Evolutionary conservation across 352 stramenopile genomes (phyloP).

Genomic region (Halophytophthora polymorphica): DNA sequence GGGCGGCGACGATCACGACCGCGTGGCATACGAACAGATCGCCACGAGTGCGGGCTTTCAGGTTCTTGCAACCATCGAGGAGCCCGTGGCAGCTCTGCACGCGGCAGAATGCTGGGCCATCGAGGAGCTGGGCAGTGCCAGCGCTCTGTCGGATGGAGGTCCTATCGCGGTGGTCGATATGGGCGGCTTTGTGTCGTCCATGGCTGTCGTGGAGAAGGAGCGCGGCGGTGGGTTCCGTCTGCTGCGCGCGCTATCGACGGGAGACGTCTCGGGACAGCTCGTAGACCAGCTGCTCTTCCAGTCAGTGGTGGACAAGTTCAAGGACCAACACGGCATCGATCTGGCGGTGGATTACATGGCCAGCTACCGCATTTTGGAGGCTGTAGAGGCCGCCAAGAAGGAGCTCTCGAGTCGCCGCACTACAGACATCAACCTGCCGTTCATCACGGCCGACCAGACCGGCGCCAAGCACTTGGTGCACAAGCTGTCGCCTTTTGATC

Average conservation of each 20-base stretch:
- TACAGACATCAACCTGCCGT: constrained; percentile 72
- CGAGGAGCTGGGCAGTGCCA: constrained; percentile 24
- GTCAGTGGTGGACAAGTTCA: constrained; percentile 51
- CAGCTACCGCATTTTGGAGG: constrained; percentile 64
- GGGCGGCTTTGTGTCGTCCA: constrained; percentile 51
- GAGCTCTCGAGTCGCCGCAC: constrained; percentile 52
- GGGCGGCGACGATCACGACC: constrained; percentile 29
- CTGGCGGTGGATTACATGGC: constrained; percentile 69
- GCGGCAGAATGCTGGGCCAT: constrained; percentile 37
- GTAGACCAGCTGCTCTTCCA: constrained; percentile 55
- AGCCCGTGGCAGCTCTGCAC: constrained; percentile 63
- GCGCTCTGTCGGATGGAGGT: constrained; percentile 17
- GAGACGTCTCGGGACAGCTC: constrained; percentile 33
- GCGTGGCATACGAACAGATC: constrained; percentile 40
- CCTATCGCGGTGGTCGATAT: constrained; percentile 71
- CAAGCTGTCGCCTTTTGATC: constrained; percentile 51
- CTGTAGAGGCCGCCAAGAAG: constrained; percentile 67
- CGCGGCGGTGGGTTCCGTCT: constrained; percentile 28
- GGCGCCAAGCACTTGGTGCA: constrained; percentile 74
- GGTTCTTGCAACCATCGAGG: constrained; percentile 51
- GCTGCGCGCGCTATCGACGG: constrained; percentile 32
- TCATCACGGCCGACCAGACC: constrained; percentile 68
- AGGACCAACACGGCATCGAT: constrained; percentile 55
- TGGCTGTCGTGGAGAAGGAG: constrained; percentile 46
- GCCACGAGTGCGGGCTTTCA: constrained; percentile 54